Conservation (phyloP, 257 asterid genomes). For the Hygrophila difformis region DNA sequence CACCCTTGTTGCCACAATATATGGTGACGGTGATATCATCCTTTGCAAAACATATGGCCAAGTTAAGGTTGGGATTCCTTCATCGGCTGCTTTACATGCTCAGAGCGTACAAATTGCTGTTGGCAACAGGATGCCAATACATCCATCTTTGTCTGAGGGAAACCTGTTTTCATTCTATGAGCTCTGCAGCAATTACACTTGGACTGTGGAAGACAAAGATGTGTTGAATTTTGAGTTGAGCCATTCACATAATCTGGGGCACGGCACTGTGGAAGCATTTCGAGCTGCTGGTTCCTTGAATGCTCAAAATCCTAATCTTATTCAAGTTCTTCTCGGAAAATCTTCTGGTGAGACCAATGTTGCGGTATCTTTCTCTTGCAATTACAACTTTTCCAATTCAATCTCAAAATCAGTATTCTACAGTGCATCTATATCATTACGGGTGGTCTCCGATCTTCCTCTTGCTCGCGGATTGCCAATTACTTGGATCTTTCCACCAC, state of each 20-base stretch:
- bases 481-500: constrained; percentile 86
- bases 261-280: constrained; percentile 18
- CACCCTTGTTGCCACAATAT: constrained; percentile 57
- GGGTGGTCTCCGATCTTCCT: constrained; percentile 75
- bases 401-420: constrained; percentile 42
- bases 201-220: constrained; percentile 57
- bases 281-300: constrained; percentile 27
- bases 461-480: constrained; percentile 67
- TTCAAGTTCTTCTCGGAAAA: constrained; percentile 57
- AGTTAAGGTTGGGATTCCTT: constrained; percentile 76
- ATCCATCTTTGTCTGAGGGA: constrained; percentile 72
- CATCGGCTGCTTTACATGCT: constrained; percentile 53
- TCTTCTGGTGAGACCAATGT: constrained; percentile 71
- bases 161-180: constrained; percentile 76
- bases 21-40: constrained; percentile 41
- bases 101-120: constrained; percentile 74
- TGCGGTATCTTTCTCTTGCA: constrained; percentile 66
- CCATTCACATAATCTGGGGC: constrained; percentile 15
- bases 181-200: constrained; percentile 55
- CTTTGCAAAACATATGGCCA: constrained; percentile 62
- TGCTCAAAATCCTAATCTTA: constrained; percentile 36
- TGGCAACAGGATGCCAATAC: constrained; percentile 48
- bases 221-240: constrained; percentile 41
- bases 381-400: constrained; percentile 33
- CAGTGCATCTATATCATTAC: constrained; percentile 46